These are phyloP conservation scores for Macroventuria anomochaeta DNA, from an alignment of 2,329 filamentous ascomycete species.

Conservation along the genomic window DNA sequence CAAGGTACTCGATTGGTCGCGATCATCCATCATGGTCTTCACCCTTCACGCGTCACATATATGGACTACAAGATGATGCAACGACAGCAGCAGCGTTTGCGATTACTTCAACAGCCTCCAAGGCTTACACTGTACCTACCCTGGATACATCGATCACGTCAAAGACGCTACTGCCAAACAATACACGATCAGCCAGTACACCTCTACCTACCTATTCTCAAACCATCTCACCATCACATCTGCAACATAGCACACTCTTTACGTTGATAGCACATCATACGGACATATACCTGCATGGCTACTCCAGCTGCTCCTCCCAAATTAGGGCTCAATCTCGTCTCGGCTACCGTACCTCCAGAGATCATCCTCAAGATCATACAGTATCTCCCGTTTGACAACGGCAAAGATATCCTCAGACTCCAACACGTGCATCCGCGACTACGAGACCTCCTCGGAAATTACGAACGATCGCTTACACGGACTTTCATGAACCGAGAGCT, in stretches of 20 bases:
- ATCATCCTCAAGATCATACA: constrained; percentile 37
- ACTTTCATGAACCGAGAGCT: constrained; percentile 34
- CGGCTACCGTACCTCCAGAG: constrained; percentile 34
- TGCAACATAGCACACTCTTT: constrained; percentile 2
- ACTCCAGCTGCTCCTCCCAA: background rate
- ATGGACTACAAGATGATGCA: constrained; percentile 6
- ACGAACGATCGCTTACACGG: constrained; percentile 36
- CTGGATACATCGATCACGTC: background rate
- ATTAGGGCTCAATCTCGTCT: constrained; percentile 20
- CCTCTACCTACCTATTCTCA: background rate
- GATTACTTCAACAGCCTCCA: background rate
- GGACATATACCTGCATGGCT: constrained; percentile 18
- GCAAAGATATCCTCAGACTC: constrained; percentile 27
- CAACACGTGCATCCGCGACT: constrained; percentile 28
- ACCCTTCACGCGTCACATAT: constrained; percentile 17
- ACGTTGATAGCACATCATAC: background rate
- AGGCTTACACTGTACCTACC: background rate
- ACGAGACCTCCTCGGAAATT: constrained; percentile 25
- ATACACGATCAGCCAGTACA: background rate
- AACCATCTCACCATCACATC: background rate
- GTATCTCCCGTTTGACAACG: constrained; percentile 34
- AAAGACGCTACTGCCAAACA: constrained; percentile 8
- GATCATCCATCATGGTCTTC: constrained; percentile 39
- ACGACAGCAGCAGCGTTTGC: background rate
- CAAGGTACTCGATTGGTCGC: constrained; percentile 31